phyloP scores from a whole-genome alignment of 306 rosid genomes.

The Amphicarpaea edgeworthii region DNA sequence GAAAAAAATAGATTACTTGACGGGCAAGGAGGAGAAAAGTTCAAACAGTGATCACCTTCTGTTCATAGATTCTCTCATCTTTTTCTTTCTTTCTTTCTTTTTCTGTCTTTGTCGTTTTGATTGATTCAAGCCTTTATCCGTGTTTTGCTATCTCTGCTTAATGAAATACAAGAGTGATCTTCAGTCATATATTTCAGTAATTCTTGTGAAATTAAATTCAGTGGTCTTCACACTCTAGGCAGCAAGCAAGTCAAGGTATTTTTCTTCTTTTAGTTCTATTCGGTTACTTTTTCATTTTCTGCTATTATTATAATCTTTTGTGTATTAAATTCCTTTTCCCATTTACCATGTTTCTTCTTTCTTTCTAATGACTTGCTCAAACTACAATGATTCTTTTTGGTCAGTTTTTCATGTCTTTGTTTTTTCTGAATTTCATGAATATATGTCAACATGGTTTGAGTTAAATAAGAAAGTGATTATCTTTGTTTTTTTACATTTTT shows the following conservation, averaged over 20 bases:
- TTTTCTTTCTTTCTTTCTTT: background rate
- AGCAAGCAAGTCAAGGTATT: constrained; percentile 11
- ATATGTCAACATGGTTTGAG: no score
- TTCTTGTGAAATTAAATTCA: background rate
- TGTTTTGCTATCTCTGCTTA: background rate
- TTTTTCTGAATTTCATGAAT: background rate
- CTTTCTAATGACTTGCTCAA: background rate
- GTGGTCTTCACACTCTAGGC: background rate
- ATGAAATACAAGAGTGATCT: background rate
- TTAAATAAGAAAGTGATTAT: background rate
- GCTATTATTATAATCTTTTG: background rate
- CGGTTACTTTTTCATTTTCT: no score
- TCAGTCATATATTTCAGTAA: constrained; percentile 5
- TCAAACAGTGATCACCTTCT: background rate
- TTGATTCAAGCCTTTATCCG: background rate
- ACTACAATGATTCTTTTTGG: background rate
- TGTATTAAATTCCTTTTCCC: background rate
- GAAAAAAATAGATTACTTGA: constrained; percentile 7
- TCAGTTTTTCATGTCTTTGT: background rate
- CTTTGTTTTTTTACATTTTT: background rate
- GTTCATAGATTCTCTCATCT: background rate
- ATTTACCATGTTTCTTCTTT: constrained; percentile 12
- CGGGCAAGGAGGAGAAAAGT: constrained; percentile 10
- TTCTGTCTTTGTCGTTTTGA: background rate
- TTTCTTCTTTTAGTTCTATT: background rate